A percentile compares a stretch with the other conserved stretches of the same genome.
phyloP scores from a whole-genome alignment of 2,329 filamentous ascomycete genomes.

The Xylaria multiplex region DNA sequence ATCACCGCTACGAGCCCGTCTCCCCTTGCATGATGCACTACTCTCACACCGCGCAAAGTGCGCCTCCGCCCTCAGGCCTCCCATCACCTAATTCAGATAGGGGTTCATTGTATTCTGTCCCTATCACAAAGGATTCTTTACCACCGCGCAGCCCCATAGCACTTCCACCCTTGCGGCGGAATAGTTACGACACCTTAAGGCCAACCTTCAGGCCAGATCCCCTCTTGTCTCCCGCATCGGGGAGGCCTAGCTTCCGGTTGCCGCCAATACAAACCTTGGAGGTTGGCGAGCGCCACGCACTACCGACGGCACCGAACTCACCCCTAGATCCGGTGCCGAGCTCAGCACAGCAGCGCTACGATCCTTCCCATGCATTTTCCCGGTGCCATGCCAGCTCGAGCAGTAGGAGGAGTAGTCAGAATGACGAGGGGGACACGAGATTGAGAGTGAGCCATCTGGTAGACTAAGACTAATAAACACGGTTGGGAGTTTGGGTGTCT shows the following conservation, averaged over 20 bases:
- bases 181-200: constrained; percentile 31
- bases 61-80: constrained; percentile 40
- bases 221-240: constrained; percentile 22
- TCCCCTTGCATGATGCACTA: constrained; percentile 29
- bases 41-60: constrained; percentile 34
- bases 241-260: constrained; percentile 33
- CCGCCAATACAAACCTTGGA: constrained; percentile 47
- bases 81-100: constrained; percentile 72
- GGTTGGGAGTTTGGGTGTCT: constrained; percentile 19
- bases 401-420: constrained; percentile 19
- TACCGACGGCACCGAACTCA: constrained; percentile 52
- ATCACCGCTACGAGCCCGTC: constrained; percentile 32
- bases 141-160: constrained; percentile 53
- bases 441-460: constrained; percentile 34
- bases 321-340: constrained; percentile 37
- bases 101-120: constrained; percentile 70
- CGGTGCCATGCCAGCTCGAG: constrained; percentile 1
- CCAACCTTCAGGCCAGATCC: constrained; percentile 26
- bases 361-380: constrained; percentile 8
- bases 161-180: constrained; percentile 51
- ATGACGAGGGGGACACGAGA: constrained; percentile 32
- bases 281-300: constrained; percentile 37
- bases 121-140: constrained; percentile 51
- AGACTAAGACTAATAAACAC: constrained; percentile 23
- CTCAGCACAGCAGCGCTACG: constrained; percentile 10